These are phyloP conservation scores for Ascodesmis nigricans DNA, from an alignment of 495 filamentous ascomycete species.

Conservation along the genomic window DNA sequence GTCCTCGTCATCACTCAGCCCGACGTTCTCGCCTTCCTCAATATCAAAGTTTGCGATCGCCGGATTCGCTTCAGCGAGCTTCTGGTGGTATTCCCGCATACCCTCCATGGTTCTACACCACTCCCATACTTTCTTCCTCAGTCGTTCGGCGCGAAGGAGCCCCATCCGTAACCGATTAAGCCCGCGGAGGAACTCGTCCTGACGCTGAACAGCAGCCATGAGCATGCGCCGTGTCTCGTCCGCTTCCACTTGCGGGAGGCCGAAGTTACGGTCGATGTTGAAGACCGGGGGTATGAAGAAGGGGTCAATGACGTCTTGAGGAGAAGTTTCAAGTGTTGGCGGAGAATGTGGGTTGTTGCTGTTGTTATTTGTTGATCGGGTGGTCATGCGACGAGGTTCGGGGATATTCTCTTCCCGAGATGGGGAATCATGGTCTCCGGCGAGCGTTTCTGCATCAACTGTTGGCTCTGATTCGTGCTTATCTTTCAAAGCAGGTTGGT, in stretches of 20 bases:
- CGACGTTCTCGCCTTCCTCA: conserved; percentile 70
- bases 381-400: conserved; percentile 42
- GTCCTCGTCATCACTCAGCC: conserved; percentile 76
- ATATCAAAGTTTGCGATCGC: conserved; percentile 55
- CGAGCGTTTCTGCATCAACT: too few relatives aligned
- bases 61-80: conserved; percentile 27
- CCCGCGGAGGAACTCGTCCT: conserved; percentile 79
- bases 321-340: conserved; percentile 15
- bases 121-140: conserved; percentile 55
- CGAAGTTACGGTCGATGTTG: conserved; percentile 52
- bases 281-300: conserved; percentile 50
- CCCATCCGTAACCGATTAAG: conserved; percentile 52
- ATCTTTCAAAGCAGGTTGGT: too few relatives aligned
- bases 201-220: conserved; percentile 75
- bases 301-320: conserved; percentile 43
- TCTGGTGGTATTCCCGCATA: conserved; percentile 46
- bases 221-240: conserved; percentile 71
- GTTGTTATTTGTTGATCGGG: conserved; percentile 37
- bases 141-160: conserved; percentile 52
- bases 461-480: too few relatives aligned
- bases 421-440: too few relatives aligned
- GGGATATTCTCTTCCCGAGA: too few relatives aligned
- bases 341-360: conserved; percentile 28
- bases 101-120: conserved; percentile 33
- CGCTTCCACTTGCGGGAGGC: conserved; percentile 60